These are phyloP conservation scores for Conticribra weissflogii DNA, from an alignment of 108 stramenopile genomes.

Conservation along the genomic window DNA sequence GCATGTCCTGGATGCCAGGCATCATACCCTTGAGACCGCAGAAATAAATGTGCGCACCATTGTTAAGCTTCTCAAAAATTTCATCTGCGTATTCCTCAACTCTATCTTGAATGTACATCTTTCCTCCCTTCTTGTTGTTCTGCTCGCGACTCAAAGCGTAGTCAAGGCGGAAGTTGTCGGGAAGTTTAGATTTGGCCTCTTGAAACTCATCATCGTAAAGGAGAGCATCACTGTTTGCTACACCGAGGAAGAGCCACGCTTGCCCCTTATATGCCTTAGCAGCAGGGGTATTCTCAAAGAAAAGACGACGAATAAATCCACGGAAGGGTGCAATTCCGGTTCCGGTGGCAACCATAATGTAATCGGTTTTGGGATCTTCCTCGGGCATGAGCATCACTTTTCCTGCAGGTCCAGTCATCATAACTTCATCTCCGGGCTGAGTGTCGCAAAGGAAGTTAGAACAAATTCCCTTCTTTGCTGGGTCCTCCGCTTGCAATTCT, in stretches of 20 bases:
- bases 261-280: slow-evolving; percentile 89
- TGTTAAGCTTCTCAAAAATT: slow-evolving; percentile 86
- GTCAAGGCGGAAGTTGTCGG: slow-evolving; percentile 94
- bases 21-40: slow-evolving; percentile 98
- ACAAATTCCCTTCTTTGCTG: slow-evolving; percentile 97
- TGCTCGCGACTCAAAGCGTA: slow-evolving; percentile 97
- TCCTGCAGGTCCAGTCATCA: slow-evolving; percentile 95
- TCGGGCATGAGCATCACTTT: slow-evolving; percentile 99
- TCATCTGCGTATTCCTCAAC: slow-evolving; percentile 97
- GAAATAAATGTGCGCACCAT: slow-evolving; percentile 97
- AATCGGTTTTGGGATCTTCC: slow-evolving; percentile 89
- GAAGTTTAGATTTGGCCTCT: slow-evolving; percentile 79
- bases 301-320: slow-evolving; percentile 96
- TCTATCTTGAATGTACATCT: slow-evolving; percentile 99
- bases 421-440: slow-evolving; percentile 83
- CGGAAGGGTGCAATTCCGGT: slow-evolving; percentile 98
- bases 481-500: slow-evolving; percentile 94
- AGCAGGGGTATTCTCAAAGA: slow-evolving; percentile 92
- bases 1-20: slow-evolving; percentile 96
- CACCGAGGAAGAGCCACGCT: slow-evolving; percentile 98
- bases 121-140: slow-evolving; percentile 92
- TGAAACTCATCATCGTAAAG: slow-evolving; percentile 97
- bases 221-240: slow-evolving; percentile 93
- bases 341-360: slow-evolving; percentile 98
- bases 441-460: slow-evolving; percentile 98